A percentile compares a stretch with the other conserved stretches of the same genome.
Evolutionary conservation across 768 basidiomycete genomes (phyloP).

Genomic region (Panellus pusillus): DNA sequence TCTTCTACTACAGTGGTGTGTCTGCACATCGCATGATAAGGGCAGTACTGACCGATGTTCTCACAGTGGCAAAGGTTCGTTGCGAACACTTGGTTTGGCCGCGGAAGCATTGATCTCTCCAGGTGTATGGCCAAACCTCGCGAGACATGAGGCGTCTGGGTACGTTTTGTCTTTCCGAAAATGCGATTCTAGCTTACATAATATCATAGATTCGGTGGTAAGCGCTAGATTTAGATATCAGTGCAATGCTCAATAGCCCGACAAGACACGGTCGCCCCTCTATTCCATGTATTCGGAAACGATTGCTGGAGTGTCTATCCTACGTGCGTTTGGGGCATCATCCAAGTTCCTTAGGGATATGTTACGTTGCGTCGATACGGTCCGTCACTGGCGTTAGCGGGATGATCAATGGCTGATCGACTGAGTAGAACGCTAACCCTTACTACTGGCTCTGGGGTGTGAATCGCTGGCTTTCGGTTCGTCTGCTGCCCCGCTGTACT

Average conservation of each 20-base stretch:
- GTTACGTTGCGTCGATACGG: slow-evolving; percentile 79
- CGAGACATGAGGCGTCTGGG: slow-evolving; percentile 82
- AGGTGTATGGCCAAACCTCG: slow-evolving; percentile 78
- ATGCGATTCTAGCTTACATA: background rate
- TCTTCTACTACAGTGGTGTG: slow-evolving; percentile 70
- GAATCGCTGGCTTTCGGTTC: slow-evolving; percentile 86
- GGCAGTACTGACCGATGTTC: background rate
- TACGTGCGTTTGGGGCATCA: slow-evolving; percentile 86
- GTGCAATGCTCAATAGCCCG: background rate
- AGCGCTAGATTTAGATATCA: background rate
- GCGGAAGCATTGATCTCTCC: background rate
- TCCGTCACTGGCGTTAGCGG: slow-evolving; percentile 33
- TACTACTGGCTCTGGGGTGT: slow-evolving; percentile 95
- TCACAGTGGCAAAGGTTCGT: slow-evolving; percentile 39
- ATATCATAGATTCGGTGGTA: slow-evolving; percentile 40
- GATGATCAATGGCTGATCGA: background rate
- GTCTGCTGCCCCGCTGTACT: background rate
- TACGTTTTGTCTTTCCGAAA: slow-evolving; percentile 28
- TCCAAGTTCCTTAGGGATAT: slow-evolving; percentile 86
- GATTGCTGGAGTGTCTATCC: slow-evolving; percentile 66
- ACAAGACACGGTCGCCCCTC: slow-evolving; percentile 42
- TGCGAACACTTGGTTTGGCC: background rate
- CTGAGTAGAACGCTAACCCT: slow-evolving; percentile 55
- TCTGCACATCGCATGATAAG: background rate
- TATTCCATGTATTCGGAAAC: slow-evolving; percentile 54